Percentiles rank a stretch among this genome's conserved stretches.
Evolutionary conservation across 768 basidiomycete genomes (phyloP).

Genomic region (Omphalotus guepiniiformis): DNA sequence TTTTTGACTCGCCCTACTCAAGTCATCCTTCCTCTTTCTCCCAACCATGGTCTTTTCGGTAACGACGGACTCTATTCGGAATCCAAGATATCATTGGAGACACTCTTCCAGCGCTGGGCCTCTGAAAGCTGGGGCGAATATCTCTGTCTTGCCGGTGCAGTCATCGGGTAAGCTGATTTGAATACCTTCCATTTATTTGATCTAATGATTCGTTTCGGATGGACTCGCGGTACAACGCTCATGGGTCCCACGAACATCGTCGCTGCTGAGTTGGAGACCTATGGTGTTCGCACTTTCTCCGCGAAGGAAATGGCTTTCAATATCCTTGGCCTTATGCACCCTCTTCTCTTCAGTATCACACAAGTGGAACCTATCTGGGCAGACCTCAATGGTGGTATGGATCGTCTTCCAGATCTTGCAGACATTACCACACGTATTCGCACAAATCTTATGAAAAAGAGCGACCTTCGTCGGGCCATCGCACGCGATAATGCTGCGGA

Average conservation of each 20-base stretch:
- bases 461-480: constrained; percentile 90
- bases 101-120: constrained; percentile 95
- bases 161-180: constrained; percentile 73
- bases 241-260: constrained; percentile 96
- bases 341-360: constrained; percentile 97
- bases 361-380: constrained; percentile 99
- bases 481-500: constrained; percentile 94
- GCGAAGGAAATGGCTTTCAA: constrained; percentile 99
- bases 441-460: constrained; percentile 73
- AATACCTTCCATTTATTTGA: constrained; percentile 1
- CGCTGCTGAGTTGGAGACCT: constrained; percentile 87
- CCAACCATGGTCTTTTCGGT: constrained; percentile 97
- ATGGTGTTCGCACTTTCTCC: constrained; percentile 96
- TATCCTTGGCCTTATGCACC: constrained; percentile 98
- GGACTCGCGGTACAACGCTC: constrained; percentile 97
- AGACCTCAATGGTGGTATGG: constrained; percentile 97
- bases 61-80: constrained; percentile 98
- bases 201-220: constrained; percentile 40
- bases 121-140: constrained; percentile 99
- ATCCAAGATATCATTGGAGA: constrained; percentile 97
- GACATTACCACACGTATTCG: constrained; percentile 90
- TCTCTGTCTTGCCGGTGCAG: constrained; percentile 94
- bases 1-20: constrained; percentile 98
- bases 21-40: constrained; percentile 95
- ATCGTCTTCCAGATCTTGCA: constrained; percentile 90